Percentiles rank a stretch among this genome's conserved stretches.
phyloP scores from a whole-genome alignment of 192 early-diverging fungal genomes.

The Pilaira anomala region DNA sequence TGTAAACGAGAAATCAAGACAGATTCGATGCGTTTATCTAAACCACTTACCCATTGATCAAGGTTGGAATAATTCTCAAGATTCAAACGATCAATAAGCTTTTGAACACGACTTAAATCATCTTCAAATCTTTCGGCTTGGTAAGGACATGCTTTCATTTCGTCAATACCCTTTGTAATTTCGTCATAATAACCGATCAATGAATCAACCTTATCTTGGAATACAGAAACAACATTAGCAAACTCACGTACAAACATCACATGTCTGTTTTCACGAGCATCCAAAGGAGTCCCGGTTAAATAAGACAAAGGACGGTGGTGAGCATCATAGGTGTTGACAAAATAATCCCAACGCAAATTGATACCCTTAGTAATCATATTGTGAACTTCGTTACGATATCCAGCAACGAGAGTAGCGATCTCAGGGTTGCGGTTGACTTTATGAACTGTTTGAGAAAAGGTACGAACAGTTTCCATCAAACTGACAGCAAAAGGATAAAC shows the following conservation, averaged over 20 bases:
- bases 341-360: conserved; percentile 91
- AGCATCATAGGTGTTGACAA: conserved; percentile 71
- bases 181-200: conserved; percentile 82
- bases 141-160: conserved; percentile 80
- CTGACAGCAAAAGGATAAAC: conserved; percentile 98
- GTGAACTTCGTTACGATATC: conserved; percentile 95
- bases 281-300: conserved; percentile 44
- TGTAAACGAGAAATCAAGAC: conserved; percentile 74
- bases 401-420: conserved; percentile 80
- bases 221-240: conserved; percentile 81
- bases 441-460: conserved; percentile 83
- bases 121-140: conserved; percentile 62
- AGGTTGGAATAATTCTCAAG: conserved; percentile 95
- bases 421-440: conserved; percentile 74
- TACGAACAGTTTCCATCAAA: conserved; percentile 91
- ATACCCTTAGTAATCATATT: conserved; percentile 74
- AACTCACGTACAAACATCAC: conserved; percentile 95
- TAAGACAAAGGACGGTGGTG: conserved; percentile 41
- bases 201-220: conserved; percentile 92
- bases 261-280: conserved; percentile 79
- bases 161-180: conserved; percentile 76
- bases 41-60: conserved; percentile 79
- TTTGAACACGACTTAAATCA: conserved; percentile 81
- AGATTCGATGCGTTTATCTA: conserved; percentile 77
- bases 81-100: conserved; percentile 87